Evolutionary conservation across 345 rosid species (phyloP).

Genomic region (Dipteronia dyeriana): DNA sequence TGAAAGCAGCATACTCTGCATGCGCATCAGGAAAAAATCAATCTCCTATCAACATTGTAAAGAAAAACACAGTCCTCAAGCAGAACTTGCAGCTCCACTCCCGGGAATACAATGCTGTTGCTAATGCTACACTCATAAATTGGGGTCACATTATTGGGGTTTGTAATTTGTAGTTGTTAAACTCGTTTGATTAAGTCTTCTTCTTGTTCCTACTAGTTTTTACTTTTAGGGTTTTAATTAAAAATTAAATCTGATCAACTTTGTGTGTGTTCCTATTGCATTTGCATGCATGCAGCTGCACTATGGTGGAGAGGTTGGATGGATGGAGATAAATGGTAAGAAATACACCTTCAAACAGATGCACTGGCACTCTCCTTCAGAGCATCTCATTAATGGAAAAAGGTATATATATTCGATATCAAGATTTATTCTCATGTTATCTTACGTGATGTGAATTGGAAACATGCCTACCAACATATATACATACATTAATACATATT

Average conservation of each 20-base stretch:
- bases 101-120: slow-evolving; percentile 36
- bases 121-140: slow-evolving; percentile 57
- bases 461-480: too few species aligned
- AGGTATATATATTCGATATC: slow-evolving; percentile 31
- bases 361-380: slow-evolving; percentile 91
- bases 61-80: slow-evolving; percentile 23
- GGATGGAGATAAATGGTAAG: slow-evolving; percentile 43
- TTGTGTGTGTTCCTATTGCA: neutral
- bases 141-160: slow-evolving; percentile 47
- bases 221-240: neutral
- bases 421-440: neutral
- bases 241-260: neutral
- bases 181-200: too few species aligned
- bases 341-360: slow-evolving; percentile 49
- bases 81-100: slow-evolving; percentile 30
- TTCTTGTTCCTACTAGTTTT: neutral
- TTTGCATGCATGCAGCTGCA: slow-evolving; percentile 31
- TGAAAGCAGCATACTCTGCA: slow-evolving; percentile 33
- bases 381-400: slow-evolving; percentile 63
- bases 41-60: slow-evolving; percentile 64
- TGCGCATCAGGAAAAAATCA: slow-evolving; percentile 60
- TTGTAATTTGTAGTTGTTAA: neutral
- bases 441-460: neutral
- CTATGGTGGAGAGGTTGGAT: slow-evolving; percentile 37
- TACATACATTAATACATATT: too few species aligned